Evolutionary conservation across 208 protist species (phyloP).

Genomic region (Trypanosoma cruzi): DNA sequence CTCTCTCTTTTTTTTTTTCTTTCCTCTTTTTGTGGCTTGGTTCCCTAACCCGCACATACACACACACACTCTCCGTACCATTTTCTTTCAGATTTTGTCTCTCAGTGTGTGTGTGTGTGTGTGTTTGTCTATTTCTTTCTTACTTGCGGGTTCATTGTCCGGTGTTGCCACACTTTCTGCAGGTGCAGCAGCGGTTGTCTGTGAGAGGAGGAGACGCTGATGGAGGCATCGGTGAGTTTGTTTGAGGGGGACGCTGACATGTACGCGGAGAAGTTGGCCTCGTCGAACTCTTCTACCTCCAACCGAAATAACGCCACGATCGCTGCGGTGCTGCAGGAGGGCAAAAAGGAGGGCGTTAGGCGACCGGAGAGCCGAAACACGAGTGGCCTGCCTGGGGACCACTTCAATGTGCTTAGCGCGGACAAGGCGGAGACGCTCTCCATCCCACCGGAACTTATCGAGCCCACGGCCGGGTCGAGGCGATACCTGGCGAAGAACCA

Average conservation of each 20-base stretch:
- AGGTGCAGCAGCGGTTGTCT: not conserved
- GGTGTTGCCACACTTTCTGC: no score
- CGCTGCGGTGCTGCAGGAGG: not conserved
- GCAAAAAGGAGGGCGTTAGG: not conserved
- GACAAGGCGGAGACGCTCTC: constrained; percentile 65
- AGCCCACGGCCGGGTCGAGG: constrained; percentile 44
- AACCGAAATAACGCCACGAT: not conserved
- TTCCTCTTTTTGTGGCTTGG: not conserved
- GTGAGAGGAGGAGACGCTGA: not conserved
- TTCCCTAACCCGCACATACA: no score
- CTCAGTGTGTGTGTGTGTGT: not conserved
- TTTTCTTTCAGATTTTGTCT: no score
- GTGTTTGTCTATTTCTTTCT: not conserved
- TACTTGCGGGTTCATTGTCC: not conserved
- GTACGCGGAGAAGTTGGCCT: not conserved
- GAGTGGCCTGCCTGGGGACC: constrained; percentile 33
- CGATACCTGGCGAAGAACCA: constrained; percentile 52
- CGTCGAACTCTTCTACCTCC: not conserved
- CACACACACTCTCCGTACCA: no score
- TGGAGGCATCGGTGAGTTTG: not conserved
- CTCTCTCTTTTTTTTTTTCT: constrained; percentile 15
- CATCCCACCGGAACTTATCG: constrained; percentile 55
- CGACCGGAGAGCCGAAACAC: constrained; percentile 21
- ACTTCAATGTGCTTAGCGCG: constrained; percentile 67
- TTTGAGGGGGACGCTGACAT: not conserved